phyloP scores from a whole-genome alignment of 2,329 filamentous ascomycete species.

The Colletotrichum chrysophilum region DNA sequence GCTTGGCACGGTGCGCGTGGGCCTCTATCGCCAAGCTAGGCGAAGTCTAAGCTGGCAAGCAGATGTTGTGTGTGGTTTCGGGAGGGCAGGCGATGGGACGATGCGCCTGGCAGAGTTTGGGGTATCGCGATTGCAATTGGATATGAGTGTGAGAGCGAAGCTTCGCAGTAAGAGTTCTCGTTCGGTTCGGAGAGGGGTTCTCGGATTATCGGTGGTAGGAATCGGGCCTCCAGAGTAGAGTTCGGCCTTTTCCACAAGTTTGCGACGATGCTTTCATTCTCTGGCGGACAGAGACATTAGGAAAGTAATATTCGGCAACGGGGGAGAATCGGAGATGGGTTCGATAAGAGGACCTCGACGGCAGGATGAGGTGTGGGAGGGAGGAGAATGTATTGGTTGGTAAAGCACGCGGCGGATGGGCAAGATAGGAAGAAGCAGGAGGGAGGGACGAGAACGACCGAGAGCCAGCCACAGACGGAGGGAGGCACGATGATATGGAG shows the following conservation, averaged over 20 bases:
- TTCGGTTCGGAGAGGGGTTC: neutral
- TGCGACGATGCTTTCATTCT: slow-evolving; percentile 20
- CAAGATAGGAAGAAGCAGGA: neutral
- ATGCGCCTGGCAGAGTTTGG: neutral
- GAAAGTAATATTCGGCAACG: neutral
- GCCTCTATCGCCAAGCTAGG: slow-evolving; percentile 1
- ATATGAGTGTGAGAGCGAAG: neutral
- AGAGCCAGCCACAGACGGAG: neutral
- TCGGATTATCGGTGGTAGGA: slow-evolving; percentile 14
- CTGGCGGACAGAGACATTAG: slow-evolving; percentile 11
- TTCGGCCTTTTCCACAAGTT: slow-evolving; percentile 16
- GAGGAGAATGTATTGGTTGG: neutral
- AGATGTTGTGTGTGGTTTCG: slow-evolving; percentile 8
- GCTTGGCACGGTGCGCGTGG: slow-evolving; percentile 19
- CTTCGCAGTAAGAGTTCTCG: neutral
- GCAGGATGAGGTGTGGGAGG: neutral
- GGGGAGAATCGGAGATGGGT: neutral
- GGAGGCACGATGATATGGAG: neutral
- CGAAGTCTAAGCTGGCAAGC: neutral
- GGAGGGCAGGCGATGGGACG: neutral
- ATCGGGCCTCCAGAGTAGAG: slow-evolving; percentile 17
- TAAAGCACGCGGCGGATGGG: neutral
- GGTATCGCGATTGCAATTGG: neutral
- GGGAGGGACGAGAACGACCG: neutral
- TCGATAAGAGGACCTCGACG: neutral